Percentiles rank a stretch among this genome's conserved stretches.
These are phyloP conservation scores for Clarireedia paspali DNA, from an alignment of 2,329 filamentous ascomycete genomes.

Conservation along the genomic window DNA sequence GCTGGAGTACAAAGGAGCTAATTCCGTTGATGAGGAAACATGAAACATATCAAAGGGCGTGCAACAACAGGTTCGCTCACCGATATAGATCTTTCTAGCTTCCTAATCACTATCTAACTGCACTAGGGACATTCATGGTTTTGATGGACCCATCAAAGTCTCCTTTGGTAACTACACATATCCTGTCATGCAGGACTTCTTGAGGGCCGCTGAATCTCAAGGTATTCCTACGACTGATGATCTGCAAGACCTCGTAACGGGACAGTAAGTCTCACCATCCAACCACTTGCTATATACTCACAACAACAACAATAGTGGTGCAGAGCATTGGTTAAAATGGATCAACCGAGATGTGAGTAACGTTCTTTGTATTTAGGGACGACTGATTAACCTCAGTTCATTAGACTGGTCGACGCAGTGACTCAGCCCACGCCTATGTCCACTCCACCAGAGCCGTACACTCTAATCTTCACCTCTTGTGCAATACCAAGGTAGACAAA, in stretches of 20 bases:
- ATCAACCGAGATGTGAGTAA: constrained; percentile 57
- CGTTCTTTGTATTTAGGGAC: too few species aligned
- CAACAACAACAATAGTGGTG: constrained; percentile 38
- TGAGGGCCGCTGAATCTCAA: constrained; percentile 64
- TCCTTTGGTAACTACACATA: constrained; percentile 62
- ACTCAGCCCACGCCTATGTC: constrained; percentile 71
- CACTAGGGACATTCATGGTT: constrained; percentile 59
- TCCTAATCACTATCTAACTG: neutral
- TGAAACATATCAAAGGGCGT: constrained; percentile 46
- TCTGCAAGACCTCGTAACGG: constrained; percentile 62
- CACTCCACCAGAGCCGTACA: constrained; percentile 64
- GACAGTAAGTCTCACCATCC: constrained; percentile 29
- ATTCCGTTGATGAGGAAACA: constrained; percentile 48
- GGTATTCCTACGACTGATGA: constrained; percentile 71
- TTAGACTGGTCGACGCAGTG: constrained; percentile 61
- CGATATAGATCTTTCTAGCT: neutral
- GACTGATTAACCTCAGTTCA: neutral
- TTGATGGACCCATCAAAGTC: constrained; percentile 60
- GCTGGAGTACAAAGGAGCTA: constrained; percentile 46
- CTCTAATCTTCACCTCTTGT: constrained; percentile 51
- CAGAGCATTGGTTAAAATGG: constrained; percentile 81
- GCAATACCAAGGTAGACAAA: constrained; percentile 47
- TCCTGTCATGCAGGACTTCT: constrained; percentile 74
- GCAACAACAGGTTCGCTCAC: constrained; percentile 43
- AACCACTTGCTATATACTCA: neutral